Base-by-base conservation (phyloP, 176 grass and related monocot species). In the maize (Zea mays) region DNA sequence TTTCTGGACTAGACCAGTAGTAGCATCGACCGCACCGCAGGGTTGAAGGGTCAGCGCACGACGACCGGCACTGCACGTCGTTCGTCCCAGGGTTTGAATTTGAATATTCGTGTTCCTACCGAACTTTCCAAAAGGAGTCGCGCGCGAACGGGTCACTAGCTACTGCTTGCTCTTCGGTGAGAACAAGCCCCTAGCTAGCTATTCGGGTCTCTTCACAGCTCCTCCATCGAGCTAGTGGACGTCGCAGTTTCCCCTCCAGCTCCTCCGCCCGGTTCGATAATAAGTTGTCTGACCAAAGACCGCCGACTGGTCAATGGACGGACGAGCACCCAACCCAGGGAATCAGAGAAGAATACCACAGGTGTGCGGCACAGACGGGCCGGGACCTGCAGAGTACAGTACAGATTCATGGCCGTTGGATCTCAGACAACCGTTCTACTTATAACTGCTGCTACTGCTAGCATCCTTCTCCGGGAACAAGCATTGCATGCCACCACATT, bases 231-330 rank as follows among this genome's bases (percentile, higher is more conserved):
- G 27, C 8, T 16, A 39, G 50, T 64, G 67, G 14, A 14, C 45
- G 21, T 82, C 83, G 74, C 51, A 51, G 14, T 73, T 83, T 55
- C 72, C 14, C 6, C 7, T 56, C 33, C 27, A 27, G 27, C 60
- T 78, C 52, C 63, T 75, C 72, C 11, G 55, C 71, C 21, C 36
- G 55, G 27, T 27, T 27, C 27, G 27, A 27, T 27, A 27, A 66
- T 68, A 34, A 67, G 19, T 14, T 79, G 55, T 73, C 79, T 86
- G 90, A 89, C 86, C 85, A 82, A 85, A 74, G 81, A 91, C 27
- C 27, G 27, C 27, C 27, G 27, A 27, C 85, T 38, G 17, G 85
- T 85, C 72, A 87, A 72, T 14, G 6, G 48, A 49, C 74, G 35
- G 78, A 62, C 60, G 51, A 27, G 27, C 27, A 27, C 27, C 27